Conservation (phyloP, 352 stramenopile species). For the Detonula confervacea region DNA sequence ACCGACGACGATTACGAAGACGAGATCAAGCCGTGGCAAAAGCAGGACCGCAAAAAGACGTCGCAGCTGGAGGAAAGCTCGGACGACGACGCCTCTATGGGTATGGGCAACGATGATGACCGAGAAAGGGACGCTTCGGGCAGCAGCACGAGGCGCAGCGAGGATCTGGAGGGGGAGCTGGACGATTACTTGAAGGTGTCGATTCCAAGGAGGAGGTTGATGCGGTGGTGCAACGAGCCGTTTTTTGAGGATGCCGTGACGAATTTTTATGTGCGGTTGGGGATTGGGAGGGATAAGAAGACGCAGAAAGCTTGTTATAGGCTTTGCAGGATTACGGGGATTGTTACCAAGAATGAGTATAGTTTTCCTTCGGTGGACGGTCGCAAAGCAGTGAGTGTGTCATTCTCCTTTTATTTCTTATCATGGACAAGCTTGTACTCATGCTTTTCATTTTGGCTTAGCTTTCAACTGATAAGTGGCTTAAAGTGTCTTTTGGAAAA, state of each 20-base stretch:
- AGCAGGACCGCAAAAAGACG: conserved; percentile 58
- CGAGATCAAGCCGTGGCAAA: conserved; percentile 74
- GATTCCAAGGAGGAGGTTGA: conserved; percentile 73
- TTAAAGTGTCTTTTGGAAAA: conserved; percentile 79
- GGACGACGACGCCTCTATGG: conserved; percentile 14
- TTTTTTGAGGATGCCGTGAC: conserved; percentile 82
- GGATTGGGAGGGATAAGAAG: conserved; percentile 79
- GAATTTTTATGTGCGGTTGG: conserved; percentile 81
- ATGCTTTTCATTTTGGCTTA: conserved; percentile 18
- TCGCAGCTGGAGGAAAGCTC: conserved; percentile 37
- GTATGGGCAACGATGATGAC: conserved; percentile 31
- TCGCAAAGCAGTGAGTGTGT: conserved; percentile 67
- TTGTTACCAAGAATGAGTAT: conserved; percentile 83
- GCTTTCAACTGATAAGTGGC: conserved; percentile 77
- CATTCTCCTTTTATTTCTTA: conserved; percentile 3
- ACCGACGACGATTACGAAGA: conserved; percentile 83
- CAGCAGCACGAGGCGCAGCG: conserved; percentile 33
- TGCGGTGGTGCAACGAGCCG: conserved; percentile 84
- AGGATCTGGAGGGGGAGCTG: conserved; percentile 66
- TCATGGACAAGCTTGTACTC: not conserved
- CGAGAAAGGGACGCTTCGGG: conserved; percentile 18
- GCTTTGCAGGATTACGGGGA: conserved; percentile 85
- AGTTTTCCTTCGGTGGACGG: conserved; percentile 63
- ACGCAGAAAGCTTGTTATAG: conserved; percentile 82
- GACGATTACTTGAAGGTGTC: conserved; percentile 80